A percentile compares a stretch with the other conserved stretches of the same genome.
phyloP scores from a whole-genome alignment of 2,329 filamentous ascomycete genomes.

The Diaporthe caulivora region DNA sequence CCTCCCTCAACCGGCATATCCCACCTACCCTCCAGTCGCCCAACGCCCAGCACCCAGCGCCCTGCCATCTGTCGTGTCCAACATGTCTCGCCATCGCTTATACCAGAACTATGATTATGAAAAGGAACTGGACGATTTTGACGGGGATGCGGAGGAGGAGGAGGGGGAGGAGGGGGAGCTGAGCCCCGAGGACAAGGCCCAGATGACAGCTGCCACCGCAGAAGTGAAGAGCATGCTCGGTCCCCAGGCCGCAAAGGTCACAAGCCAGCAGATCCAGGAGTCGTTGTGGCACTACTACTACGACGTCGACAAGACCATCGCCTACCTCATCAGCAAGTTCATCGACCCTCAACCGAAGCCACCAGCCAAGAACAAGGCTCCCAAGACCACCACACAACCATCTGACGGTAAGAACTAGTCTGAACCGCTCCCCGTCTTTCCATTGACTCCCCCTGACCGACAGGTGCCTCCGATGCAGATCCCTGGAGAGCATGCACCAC shows the following conservation, averaged over 20 bases:
- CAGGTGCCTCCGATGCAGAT: slow-evolving; percentile 41
- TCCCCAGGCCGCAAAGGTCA: slow-evolving; percentile 67
- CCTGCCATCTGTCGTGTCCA: slow-evolving; percentile 20
- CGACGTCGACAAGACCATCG: slow-evolving; percentile 86
- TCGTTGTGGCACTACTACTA: slow-evolving; percentile 97
- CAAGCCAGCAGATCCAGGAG: slow-evolving; percentile 81
- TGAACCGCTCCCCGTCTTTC: slow-evolving; percentile 25
- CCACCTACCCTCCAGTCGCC: neutral
- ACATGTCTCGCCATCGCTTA: slow-evolving; percentile 62
- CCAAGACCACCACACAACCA: slow-evolving; percentile 54
- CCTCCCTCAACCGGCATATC: slow-evolving; percentile 2
- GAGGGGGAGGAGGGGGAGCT: slow-evolving; percentile 60
- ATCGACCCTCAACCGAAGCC: slow-evolving; percentile 59
- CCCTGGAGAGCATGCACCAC: slow-evolving; percentile 37
- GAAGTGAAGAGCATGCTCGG: slow-evolving; percentile 77
- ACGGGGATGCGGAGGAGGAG: slow-evolving; percentile 54
- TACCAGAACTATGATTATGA: slow-evolving; percentile 63
- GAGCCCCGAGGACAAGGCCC: slow-evolving; percentile 59
- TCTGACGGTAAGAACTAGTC: slow-evolving; percentile 43
- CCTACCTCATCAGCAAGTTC: slow-evolving; percentile 79
- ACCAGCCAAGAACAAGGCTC: slow-evolving; percentile 51
- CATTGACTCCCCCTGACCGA: slow-evolving; percentile 36
- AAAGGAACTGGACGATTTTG: slow-evolving; percentile 64
- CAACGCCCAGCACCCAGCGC: neutral
- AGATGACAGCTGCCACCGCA: slow-evolving; percentile 74